Percentiles rank a stretch among this genome's conserved stretches.
These are phyloP conservation scores for Meyerozyma guilliermondii DNA, from an alignment of 1,139 yeast species.

Conservation along the genomic window DNA sequence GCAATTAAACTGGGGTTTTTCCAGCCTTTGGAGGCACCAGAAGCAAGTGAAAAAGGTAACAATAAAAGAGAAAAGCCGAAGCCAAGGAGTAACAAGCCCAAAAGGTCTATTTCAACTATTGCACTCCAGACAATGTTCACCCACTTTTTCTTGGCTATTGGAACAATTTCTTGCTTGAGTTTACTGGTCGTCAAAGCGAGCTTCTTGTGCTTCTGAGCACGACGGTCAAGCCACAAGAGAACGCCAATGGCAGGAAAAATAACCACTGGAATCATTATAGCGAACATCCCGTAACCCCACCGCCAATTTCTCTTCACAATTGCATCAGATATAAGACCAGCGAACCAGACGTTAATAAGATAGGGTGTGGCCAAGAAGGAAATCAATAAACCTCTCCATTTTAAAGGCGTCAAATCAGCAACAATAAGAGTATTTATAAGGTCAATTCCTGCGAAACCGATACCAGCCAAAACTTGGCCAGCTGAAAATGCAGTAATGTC, in stretches of 20 bases:
- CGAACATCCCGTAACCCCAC: conserved; percentile 39
- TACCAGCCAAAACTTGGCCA: conserved; percentile 22
- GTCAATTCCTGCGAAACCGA: conserved; percentile 22
- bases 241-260: conserved; percentile 21
- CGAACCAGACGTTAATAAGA: conserved; percentile 26
- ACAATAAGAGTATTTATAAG: conserved; percentile 19
- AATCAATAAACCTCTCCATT: conserved; percentile 25
- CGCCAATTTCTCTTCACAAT: conserved; percentile 28
- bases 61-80: conserved; percentile 29
- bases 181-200: conserved; percentile 6
- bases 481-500: conserved; percentile 24
- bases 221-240: conserved; percentile 21
- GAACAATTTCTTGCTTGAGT: not conserved
- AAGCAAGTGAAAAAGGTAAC: conserved; percentile 28
- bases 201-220: conserved; percentile 15
- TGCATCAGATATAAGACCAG: conserved; percentile 25
- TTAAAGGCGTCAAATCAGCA: conserved; percentile 29
- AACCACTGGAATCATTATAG: conserved; percentile 27
- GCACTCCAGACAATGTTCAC: conserved; percentile 7
- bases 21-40: conserved; percentile 23
- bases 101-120: conserved; percentile 25
- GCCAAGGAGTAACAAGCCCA: conserved; percentile 29
- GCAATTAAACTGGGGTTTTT: conserved; percentile 32
- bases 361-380: conserved; percentile 24
- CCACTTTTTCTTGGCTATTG: conserved; percentile 3